These are phyloP conservation scores for Penicillium palitans DNA, from an alignment of 2,329 filamentous ascomycete species.

Conservation along the genomic window DNA sequence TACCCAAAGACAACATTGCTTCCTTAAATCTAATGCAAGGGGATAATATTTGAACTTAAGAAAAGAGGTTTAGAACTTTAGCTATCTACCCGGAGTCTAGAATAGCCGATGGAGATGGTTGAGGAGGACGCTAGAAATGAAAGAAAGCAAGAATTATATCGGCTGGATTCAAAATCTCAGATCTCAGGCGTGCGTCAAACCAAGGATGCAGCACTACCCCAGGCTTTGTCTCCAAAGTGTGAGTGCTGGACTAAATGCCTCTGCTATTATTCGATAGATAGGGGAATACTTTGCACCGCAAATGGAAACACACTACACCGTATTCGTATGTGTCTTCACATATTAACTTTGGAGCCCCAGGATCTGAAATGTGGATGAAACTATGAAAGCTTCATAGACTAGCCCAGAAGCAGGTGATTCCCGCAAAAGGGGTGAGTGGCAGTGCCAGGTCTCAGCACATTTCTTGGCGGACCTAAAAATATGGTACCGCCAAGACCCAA, in stretches of 20 bases:
- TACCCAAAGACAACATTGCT: no score
- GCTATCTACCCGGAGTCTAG: no score
- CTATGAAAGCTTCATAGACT: neutral
- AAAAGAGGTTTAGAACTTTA: no score
- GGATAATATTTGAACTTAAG: no score
- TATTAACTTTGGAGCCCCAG: neutral
- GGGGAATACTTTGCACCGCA: neutral
- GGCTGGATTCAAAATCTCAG: neutral
- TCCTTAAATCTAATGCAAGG: no score
- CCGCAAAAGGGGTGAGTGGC: constrained; percentile 1
- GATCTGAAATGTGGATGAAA: neutral
- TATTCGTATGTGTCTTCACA: neutral
- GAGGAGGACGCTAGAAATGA: neutral
- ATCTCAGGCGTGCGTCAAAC: no score
- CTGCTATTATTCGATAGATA: neutral
- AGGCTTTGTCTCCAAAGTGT: neutral
- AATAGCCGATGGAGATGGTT: neutral
- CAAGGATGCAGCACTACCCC: neutral
- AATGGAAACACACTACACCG: neutral
- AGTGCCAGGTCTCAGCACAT: neutral
- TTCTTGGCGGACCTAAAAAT: constrained; percentile 7
- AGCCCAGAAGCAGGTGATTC: neutral
- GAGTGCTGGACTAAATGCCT: neutral
- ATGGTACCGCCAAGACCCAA: constrained; percentile 2
- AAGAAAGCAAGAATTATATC: neutral